Evolutionary conservation across 805 yeast genomes (phyloP).

Genomic region (Candida berthetii): DNA sequence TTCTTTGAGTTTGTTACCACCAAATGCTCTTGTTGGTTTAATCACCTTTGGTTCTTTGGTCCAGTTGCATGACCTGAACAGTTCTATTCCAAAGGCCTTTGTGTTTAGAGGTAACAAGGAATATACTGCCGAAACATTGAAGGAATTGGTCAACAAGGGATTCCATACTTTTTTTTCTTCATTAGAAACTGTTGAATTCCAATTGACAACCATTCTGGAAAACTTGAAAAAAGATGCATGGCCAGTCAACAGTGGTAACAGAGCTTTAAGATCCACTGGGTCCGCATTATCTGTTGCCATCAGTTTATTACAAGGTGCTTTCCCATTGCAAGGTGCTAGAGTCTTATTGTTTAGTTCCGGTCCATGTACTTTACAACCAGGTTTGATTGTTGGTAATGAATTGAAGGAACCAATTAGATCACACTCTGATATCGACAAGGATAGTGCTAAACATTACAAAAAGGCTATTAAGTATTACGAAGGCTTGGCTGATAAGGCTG

Average conservation of each 20-base stretch:
- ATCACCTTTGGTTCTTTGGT: slow-evolving; percentile 88
- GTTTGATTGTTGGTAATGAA: slow-evolving; percentile 86
- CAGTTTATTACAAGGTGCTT: slow-evolving; percentile 73
- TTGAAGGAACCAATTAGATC: slow-evolving; percentile 96
- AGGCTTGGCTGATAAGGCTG: slow-evolving; percentile 61
- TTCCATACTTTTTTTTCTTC: slow-evolving; percentile 62
- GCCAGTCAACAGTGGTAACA: slow-evolving; percentile 77
- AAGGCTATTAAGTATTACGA: slow-evolving; percentile 83
- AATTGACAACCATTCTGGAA: slow-evolving; percentile 73
- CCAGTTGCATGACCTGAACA: slow-evolving; percentile 78
- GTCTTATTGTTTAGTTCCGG: slow-evolving; percentile 90
- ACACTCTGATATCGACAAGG: slow-evolving; percentile 93
- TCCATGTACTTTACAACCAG: slow-evolving; percentile 92
- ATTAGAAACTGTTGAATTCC: slow-evolving; percentile 74
- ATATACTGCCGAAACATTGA: slow-evolving; percentile 47
- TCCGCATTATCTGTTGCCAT: slow-evolving; percentile 86
- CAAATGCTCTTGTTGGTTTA: slow-evolving; percentile 82
- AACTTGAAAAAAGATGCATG: slow-evolving; percentile 77
- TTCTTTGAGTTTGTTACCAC: slow-evolving; percentile 76
- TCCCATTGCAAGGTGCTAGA: slow-evolving; percentile 83
- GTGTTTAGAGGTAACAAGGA: slow-evolving; percentile 90
- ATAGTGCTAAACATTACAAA: slow-evolving; percentile 79
- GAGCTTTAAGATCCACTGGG: slow-evolving; percentile 91
- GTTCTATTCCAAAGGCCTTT: slow-evolving; percentile 63
- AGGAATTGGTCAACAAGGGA: slow-evolving; percentile 47